phyloP scores from a whole-genome alignment of 73 alveolate species.

The Effrenium voratum region DNA sequence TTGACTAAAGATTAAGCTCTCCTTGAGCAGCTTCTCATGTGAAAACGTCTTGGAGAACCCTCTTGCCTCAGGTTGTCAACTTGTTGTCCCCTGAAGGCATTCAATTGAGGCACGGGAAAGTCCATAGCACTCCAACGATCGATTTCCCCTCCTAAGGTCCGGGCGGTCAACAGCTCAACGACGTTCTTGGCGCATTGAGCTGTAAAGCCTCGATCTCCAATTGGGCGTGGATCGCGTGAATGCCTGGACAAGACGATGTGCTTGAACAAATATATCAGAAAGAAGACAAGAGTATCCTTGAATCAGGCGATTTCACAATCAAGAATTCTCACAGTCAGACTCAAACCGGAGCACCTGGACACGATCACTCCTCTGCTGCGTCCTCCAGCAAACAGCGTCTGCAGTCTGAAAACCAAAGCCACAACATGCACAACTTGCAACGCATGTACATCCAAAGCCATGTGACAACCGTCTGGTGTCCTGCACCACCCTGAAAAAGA shows the following conservation, averaged over 20 bases:
- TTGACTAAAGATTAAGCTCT: neutral
- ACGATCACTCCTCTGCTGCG: neutral
- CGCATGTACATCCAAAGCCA: no score
- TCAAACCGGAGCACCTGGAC: neutral
- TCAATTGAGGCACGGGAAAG: no score
- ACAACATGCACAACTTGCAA: neutral
- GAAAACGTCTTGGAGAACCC: constrained; percentile 87
- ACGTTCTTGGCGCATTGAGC: constrained; percentile 92
- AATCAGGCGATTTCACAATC: neutral
- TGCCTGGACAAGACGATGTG: neutral
- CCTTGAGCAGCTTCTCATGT: constrained; percentile 84
- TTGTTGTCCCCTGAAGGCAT: neutral
- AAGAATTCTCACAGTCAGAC: neutral
- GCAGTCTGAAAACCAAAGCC: neutral
- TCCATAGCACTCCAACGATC: neutral
- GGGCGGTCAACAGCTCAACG: constrained; percentile 59
- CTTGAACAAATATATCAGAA: neutral
- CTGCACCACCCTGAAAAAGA: constrained; percentile 39
- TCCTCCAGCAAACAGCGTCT: neutral
- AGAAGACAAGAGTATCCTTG: neutral
- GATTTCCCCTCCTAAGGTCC: neutral
- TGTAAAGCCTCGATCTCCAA: constrained; percentile 76
- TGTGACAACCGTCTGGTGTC: neutral
- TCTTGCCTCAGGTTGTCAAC: constrained; percentile 53
- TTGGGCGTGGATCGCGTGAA: constrained; percentile 84